Evolutionary conservation across 1,284 basidiomycete genomes (phyloP).

Genomic region (Puccinia triticina): DNA sequence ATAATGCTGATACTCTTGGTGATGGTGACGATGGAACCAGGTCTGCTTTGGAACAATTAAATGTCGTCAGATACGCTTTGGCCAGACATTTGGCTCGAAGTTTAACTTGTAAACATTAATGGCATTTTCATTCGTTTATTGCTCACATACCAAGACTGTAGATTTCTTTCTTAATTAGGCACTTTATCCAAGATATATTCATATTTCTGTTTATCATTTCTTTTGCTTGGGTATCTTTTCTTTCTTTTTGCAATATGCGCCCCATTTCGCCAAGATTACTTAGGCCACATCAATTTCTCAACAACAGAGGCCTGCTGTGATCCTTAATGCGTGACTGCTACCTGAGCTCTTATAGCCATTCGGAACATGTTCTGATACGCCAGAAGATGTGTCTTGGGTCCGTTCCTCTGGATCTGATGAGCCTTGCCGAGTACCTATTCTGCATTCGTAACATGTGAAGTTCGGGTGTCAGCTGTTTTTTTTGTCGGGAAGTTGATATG

Average conservation of each 20-base stretch:
- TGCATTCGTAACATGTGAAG: no score
- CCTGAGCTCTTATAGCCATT: no score
- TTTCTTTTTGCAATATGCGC: not conserved
- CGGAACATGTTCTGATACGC: no score
- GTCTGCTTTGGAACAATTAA: constrained; percentile 36
- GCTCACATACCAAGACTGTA: not conserved
- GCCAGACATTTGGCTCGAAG: constrained; percentile 42
- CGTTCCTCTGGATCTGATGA: no score
- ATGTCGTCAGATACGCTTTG: constrained; percentile 41
- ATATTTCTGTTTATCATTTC: not conserved
- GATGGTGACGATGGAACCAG: constrained; percentile 19
- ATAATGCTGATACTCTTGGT: not conserved
- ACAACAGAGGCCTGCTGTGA: not conserved
- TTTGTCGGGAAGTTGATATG: no score
- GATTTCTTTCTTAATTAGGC: not conserved
- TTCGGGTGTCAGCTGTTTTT: no score
- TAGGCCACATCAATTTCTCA: not conserved
- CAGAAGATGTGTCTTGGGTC: no score
- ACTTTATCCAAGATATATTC: no score
- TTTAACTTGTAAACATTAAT: constrained; percentile 49
- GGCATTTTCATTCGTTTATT: not conserved
- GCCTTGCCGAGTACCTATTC: no score
- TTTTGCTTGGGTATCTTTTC: not conserved
- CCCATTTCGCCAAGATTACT: not conserved
- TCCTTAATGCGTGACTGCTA: not conserved